Percentiles rank a stretch among this genome's conserved stretches.
Evolutionary conservation across 129 eudicot species (phyloP).

Genomic region (Arctium lappa): DNA sequence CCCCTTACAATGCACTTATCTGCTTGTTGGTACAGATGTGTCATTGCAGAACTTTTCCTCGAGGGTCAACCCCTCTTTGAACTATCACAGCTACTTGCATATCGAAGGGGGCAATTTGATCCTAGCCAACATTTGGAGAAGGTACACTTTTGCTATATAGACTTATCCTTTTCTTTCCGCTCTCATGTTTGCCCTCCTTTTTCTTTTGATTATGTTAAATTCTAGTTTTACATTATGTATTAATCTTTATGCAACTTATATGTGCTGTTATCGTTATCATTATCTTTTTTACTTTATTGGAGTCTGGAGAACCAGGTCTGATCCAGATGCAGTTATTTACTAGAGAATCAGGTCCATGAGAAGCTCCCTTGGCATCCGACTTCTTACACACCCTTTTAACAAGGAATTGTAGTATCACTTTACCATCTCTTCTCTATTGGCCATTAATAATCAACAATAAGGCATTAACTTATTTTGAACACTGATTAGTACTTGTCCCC

Average conservation of each 20-base stretch:
- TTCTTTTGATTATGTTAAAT: background rate
- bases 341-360: no score
- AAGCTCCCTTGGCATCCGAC: no score
- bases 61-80: conserved; percentile 99
- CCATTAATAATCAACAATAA: no score
- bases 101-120: conserved; percentile 97
- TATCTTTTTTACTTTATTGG: no score
- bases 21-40: conserved; percentile 65
- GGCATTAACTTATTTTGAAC: no score
- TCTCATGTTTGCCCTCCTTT: background rate
- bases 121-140: conserved; percentile 91
- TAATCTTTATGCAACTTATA: background rate
- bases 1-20: background rate
- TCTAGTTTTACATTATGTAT: background rate
- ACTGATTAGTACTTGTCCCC: no score
- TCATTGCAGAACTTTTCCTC: conserved; percentile 97
- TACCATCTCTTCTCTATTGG: no score
- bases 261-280: no score
- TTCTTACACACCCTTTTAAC: no score
- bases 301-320: no score
- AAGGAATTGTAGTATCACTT: no score
- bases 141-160: conserved; percentile 37
- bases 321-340: no score
- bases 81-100: conserved; percentile 89
- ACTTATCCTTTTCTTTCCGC: background rate